Evolutionary conservation across 2,329 filamentous ascomycete species (phyloP), one percentile per base, ranked within the genome.

Genomic region (Calonectria crousiana): DNA sequence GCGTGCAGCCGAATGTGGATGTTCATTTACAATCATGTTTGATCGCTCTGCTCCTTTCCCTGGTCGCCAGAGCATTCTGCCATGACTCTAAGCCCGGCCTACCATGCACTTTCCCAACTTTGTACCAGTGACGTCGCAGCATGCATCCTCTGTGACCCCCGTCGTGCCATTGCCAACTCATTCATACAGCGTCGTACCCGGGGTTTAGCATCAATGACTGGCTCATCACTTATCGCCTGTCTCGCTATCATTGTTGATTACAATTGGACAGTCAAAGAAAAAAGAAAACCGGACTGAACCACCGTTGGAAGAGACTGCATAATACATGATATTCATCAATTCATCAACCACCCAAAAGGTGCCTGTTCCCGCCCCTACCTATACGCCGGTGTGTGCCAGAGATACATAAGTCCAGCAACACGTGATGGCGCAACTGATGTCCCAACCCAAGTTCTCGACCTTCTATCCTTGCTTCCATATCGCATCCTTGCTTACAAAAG

Each of bases 121-220:
- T 65, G 56, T 69, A 60, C 56, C 44, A 30, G 58, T 67, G 67
- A 52, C 67, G 60, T 58, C 66, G 71, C 62, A 69, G 71, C 60
- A 67, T 73, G 67, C 71, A 34, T 65, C 49, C n/a, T 73, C 49
- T 58, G 58, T 66, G 36, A 34, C 49, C 38, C 67, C 41, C 51
- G 58, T 73, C 71, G 71, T 73, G 71, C 44, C 71, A 69, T 69
- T 72, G 70, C 70, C 70, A 72, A 68, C 70, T 64, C 70, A 68
- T 51, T 38, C 70, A n/a, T 49, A 72, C 65, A 72, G 65, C 32
- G 70, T 72, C 47, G 51, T 18, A 72, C 70, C 65, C 32, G 64
- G 56, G 47, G 28, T 20, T 64, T 41, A 20, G 14, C 56, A 28
- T 58, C 56, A 62, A 41, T 34, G 20, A 68, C 53, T 68, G 53